Evolutionary conservation across 176 grass and related monocot species (phyloP).

Genomic region (Lolium multiflorum): DNA sequence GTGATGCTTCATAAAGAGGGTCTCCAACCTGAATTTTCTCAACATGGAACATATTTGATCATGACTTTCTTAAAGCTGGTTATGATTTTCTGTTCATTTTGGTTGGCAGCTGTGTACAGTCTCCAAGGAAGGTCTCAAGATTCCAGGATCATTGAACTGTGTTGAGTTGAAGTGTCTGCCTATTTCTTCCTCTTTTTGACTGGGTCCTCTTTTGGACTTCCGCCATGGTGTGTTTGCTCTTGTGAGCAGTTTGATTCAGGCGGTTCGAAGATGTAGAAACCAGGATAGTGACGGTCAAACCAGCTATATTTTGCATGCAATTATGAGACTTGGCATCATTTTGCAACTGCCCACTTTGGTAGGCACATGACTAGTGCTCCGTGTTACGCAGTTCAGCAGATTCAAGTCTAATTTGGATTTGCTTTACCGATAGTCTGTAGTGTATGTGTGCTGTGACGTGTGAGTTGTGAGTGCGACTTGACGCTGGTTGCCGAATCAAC

Average conservation of each 20-base stretch:
- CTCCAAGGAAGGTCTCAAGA: neutral
- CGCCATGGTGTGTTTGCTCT: neutral
- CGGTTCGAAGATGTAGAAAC: neutral
- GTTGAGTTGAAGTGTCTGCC: neutral
- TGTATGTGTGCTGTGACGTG: neutral
- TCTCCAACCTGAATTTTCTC: neutral
- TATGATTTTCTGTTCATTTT: neutral
- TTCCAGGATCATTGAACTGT: neutral
- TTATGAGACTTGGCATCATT: neutral
- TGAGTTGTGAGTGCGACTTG: neutral
- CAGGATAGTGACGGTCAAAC: neutral
- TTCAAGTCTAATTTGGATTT: neutral
- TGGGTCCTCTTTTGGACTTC: neutral
- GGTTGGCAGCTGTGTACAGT: constrained; percentile 12
- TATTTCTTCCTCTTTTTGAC: neutral
- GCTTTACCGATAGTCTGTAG: neutral
- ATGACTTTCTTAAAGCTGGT: neutral
- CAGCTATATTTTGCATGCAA: neutral
- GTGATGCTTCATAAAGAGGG: neutral
- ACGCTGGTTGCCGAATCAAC: neutral
- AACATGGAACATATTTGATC: neutral
- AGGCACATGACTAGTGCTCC: neutral
- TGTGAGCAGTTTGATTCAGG: neutral
- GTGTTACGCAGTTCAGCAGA: neutral
- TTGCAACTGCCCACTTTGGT: neutral